Percentiles rank a stretch among this genome's conserved stretches.
phyloP scores from a whole-genome alignment of 768 basidiomycete species.

The Tephrocybe sp. region DNA sequence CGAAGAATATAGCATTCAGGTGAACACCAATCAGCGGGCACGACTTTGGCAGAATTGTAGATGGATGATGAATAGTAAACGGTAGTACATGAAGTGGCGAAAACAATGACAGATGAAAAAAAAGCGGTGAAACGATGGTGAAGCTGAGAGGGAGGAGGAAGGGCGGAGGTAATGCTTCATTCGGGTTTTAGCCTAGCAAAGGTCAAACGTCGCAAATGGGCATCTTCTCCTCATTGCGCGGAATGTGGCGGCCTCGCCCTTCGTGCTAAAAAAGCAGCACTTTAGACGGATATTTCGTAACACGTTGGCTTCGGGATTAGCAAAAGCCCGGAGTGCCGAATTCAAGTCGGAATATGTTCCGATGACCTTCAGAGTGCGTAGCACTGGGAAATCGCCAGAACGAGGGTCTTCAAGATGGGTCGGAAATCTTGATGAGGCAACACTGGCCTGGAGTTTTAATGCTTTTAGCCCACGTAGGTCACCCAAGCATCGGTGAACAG shows the following conservation, averaged over 20 bases:
- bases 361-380: slow-evolving; percentile 4
- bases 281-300: slow-evolving; percentile 1
- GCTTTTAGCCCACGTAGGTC: background rate
- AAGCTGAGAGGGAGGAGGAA: background rate
- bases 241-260: background rate
- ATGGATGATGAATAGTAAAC: no score
- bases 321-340: slow-evolving; percentile 1
- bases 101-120: no score
- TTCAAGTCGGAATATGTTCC: background rate
- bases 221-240: background rate
- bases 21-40: no score
- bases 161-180: no score
- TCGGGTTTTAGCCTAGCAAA: no score
- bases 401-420: background rate
- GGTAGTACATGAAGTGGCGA: no score
- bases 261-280: background rate
- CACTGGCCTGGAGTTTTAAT: slow-evolving; percentile 2
- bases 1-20: no score
- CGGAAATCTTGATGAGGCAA: background rate
- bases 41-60: no score
- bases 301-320: background rate
- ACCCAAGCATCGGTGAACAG: background rate
- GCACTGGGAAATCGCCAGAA: background rate
- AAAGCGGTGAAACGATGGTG: no score
- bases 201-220: no score